Evolutionary conservation across 495 filamentous ascomycete species (phyloP).

Genomic region (Arthonia radiata): DNA sequence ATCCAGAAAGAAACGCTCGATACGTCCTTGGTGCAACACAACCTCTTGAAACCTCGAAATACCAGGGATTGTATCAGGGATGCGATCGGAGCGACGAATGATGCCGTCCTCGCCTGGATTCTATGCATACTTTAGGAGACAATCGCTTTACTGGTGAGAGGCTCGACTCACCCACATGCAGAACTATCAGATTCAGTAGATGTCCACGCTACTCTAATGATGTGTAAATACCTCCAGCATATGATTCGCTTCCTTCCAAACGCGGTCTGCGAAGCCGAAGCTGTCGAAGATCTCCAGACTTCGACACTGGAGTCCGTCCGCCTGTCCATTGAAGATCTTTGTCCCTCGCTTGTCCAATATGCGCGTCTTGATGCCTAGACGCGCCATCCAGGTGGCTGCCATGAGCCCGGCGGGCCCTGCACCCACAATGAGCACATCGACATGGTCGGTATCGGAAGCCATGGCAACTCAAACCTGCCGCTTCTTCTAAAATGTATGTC

Average conservation of each 20-base stretch:
- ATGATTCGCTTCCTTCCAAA: conserved; percentile 32
- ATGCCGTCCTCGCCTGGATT: conserved; percentile 21
- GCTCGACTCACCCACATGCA: conserved; percentile 10
- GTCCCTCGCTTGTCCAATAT: conserved; percentile 35
- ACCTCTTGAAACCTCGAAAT: conserved; percentile 19
- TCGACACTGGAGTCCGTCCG: conserved; percentile 52
- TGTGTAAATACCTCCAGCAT: conserved; percentile 19
- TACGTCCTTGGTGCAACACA: conserved; percentile 15
- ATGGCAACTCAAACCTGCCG: too few species aligned
- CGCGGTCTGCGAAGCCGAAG: conserved; percentile 35
- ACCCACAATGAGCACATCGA: conserved; percentile 29
- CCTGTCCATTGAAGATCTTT: conserved; percentile 30
- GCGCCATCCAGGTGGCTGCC: conserved; percentile 36
- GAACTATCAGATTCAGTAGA: conserved; percentile 11
- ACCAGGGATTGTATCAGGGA: conserved; percentile 24
- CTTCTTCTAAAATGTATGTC: too few species aligned
- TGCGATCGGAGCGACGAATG: conserved; percentile 25
- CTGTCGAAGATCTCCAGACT: conserved; percentile 57
- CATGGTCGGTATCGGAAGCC: conserved; percentile 1
- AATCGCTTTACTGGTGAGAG: neutral
- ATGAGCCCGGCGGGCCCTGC: conserved; percentile 45
- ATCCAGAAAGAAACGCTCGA: conserved; percentile 15
- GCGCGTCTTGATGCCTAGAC: conserved; percentile 29
- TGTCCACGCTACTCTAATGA: too few species aligned
- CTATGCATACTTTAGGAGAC: conserved; percentile 4